Evolutionary conservation across 139 green algal genomes (phyloP).

Genomic region (Coelastrella sp.): DNA sequence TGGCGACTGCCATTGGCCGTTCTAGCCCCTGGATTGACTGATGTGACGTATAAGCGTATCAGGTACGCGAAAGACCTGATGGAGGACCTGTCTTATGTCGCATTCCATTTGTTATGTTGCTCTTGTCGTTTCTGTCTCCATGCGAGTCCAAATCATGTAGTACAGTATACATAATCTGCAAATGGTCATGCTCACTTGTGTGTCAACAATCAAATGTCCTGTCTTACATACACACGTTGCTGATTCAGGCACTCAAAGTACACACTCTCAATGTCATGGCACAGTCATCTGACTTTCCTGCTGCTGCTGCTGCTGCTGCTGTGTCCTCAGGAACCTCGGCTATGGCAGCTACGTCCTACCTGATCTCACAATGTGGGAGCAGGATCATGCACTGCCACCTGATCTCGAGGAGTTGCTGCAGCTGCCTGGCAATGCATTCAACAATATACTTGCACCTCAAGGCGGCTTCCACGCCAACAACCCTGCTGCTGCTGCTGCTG

Average conservation of each 20-base stretch:
- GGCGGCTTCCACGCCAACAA: conserved; percentile 16
- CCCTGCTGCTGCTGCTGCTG: background rate
- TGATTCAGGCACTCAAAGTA: background rate
- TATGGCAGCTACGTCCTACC: conserved; percentile 37
- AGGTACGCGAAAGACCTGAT: too few relatives aligned
- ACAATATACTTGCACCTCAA: background rate
- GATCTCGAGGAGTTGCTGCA: background rate
- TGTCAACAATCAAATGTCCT: too few relatives aligned
- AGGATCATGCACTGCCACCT: conserved; percentile 22
- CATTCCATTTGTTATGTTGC: too few relatives aligned
- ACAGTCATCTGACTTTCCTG: background rate
- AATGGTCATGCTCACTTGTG: too few relatives aligned
- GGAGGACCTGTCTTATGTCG: too few relatives aligned
- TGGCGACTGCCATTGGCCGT: conserved; percentile 28
- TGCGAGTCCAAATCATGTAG: too few relatives aligned
- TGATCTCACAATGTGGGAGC: background rate
- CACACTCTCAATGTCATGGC: too few relatives aligned
- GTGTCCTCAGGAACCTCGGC: background rate
- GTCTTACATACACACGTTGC: background rate
- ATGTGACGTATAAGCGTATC: conserved; percentile 24
- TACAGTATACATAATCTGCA: too few relatives aligned
- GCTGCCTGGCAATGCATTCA: background rate
- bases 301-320: background rate
- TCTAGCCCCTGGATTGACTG: background rate
- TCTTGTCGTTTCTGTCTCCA: too few relatives aligned